Evolutionary conservation across 352 stramenopile species (phyloP), one percentile per base, ranked within the genome.

Genomic region (Phytophthora uliginosa): DNA sequence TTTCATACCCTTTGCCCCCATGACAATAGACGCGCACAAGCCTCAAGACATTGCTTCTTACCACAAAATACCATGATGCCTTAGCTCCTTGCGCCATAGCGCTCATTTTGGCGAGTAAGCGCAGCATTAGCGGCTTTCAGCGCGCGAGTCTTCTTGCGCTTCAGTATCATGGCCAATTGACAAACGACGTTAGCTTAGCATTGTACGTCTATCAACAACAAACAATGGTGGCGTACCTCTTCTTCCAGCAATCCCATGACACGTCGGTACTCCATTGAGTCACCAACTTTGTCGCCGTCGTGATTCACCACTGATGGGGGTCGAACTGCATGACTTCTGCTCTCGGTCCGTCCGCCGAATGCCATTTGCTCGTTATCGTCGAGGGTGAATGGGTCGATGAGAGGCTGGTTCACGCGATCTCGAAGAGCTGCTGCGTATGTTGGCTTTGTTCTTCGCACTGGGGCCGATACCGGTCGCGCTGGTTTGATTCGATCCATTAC

Each of bases 401-500:
- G 20, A 28, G 60, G 57, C 33, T 88, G 76, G 40, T 66, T 83
- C 7, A 91, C 78, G 53, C 73, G 74, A 24, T 90, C 81, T 2
- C 86, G 88, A 1, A 95, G 74, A 45, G 71, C 53, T 24, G 84
- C 79, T 15, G 82, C 77, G 59, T 92, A 95, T 8, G 77, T 85
- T 18, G 75, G 54, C 50, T 88, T 91, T 1, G 78, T 79, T 63
- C 87, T 75, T 42, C 78, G 79, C 26, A 93, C 85, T n/a, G 89
- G 89, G 8, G 89, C 89, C 20, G 87, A 96, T 20, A 92, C 79
- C 20, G 89, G 87, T 18, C 87, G 77, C 15, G 73, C 62, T 7
- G 70, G 20, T 15, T 71, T 76, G 8, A 38, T 60, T 70, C 63
- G 57, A 26, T 60, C 40, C 42, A 54, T 55, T n/a, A 24, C 48